Evolutionary conservation across 345 rosid species (phyloP).

Genomic region (Eucalyptus cladocalyx): DNA sequence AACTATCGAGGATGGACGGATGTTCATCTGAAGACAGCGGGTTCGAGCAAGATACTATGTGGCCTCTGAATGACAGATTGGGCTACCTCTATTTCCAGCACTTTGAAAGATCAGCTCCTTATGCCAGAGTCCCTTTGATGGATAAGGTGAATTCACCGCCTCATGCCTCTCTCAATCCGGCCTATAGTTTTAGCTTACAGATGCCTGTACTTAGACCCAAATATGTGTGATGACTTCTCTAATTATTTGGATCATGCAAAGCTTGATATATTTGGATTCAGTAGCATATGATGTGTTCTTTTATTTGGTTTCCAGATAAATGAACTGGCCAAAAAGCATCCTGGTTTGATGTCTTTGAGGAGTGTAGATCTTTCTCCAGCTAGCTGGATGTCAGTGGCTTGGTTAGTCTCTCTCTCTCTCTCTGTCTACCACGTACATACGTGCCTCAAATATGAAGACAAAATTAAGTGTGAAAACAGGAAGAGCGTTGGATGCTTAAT

Average conservation of each 20-base stretch:
- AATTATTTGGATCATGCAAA: not conserved
- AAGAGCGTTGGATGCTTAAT: not conserved
- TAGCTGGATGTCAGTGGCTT: slow-evolving; percentile 52
- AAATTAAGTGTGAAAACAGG: not conserved
- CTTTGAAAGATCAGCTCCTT: slow-evolving; percentile 38
- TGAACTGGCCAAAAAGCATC: slow-evolving; percentile 17
- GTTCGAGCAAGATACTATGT: slow-evolving; percentile 38
- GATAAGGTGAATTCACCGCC: slow-evolving; percentile 21
- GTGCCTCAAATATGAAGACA: not conserved
- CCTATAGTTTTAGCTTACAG: not conserved
- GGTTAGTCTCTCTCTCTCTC: slow-evolving; percentile 7
- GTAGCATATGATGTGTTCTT: not conserved
- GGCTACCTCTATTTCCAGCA: slow-evolving; percentile 31
- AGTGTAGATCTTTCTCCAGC: slow-evolving; percentile 51
- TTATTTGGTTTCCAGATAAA: slow-evolving; percentile 11
- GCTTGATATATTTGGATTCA: not conserved
- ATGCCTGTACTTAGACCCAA: not conserved
- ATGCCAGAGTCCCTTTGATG: slow-evolving; percentile 43
- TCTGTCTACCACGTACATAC: not conserved
- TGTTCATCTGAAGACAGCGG: slow-evolving; percentile 89
- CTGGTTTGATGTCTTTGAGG: slow-evolving; percentile 35
- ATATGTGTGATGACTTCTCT: not conserved
- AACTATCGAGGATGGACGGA: slow-evolving; percentile 65
- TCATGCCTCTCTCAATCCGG: not conserved
- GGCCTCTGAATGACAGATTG: slow-evolving; percentile 14